Percentiles rank a stretch among this genome's conserved stretches.
These are phyloP conservation scores for Cladophialophora bantiana DNA, from an alignment of 2,329 filamentous ascomycete genomes.

Conservation along the genomic window DNA sequence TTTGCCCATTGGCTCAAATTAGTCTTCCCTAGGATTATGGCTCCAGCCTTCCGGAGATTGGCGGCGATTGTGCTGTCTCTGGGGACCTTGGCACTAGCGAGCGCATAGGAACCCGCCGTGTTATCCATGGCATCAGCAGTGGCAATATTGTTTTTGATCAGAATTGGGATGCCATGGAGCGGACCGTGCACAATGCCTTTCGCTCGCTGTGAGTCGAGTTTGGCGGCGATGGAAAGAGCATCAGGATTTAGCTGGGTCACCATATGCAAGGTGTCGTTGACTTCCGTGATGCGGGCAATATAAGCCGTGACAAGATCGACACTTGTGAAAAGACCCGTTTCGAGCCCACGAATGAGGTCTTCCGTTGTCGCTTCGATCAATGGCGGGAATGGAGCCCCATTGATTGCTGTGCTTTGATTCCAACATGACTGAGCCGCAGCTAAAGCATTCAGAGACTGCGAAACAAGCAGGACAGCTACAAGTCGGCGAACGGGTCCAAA, in stretches of 20 bases:
- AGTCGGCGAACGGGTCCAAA: conserved; percentile 6
- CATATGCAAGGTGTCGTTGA: conserved; percentile 60
- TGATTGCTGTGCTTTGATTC: conserved; percentile 32
- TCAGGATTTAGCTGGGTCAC: conserved; percentile 65
- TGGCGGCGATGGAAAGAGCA: conserved; percentile 57
- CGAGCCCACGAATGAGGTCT: conserved; percentile 58
- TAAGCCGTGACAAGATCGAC: conserved; percentile 66
- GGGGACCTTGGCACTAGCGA: conserved; percentile 65
- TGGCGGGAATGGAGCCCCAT: conserved; percentile 42
- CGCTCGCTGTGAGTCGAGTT: conserved; percentile 57
- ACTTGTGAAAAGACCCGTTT: conserved; percentile 60
- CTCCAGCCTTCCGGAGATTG: conserved; percentile 67
- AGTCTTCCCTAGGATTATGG: conserved; percentile 70
- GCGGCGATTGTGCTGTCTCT: conserved; percentile 65
- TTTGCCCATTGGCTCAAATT: conserved; percentile 72
- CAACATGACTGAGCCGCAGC: conserved; percentile 22
- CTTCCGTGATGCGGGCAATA: conserved; percentile 58
- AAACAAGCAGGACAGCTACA: conserved; percentile 10
- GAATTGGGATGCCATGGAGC: conserved; percentile 69
- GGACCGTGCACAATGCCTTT: conserved; percentile 59
- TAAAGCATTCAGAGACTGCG: conserved; percentile 16
- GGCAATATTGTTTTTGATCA: conserved; percentile 73
- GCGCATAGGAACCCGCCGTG: conserved; percentile 69
- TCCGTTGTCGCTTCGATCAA: conserved; percentile 62
- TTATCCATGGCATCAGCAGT: conserved; percentile 69